Percentiles rank a stretch among this genome's conserved stretches.
These are phyloP conservation scores for Tricladium varicosporioides DNA, from an alignment of 2,329 filamentous ascomycete species.

Conservation along the genomic window DNA sequence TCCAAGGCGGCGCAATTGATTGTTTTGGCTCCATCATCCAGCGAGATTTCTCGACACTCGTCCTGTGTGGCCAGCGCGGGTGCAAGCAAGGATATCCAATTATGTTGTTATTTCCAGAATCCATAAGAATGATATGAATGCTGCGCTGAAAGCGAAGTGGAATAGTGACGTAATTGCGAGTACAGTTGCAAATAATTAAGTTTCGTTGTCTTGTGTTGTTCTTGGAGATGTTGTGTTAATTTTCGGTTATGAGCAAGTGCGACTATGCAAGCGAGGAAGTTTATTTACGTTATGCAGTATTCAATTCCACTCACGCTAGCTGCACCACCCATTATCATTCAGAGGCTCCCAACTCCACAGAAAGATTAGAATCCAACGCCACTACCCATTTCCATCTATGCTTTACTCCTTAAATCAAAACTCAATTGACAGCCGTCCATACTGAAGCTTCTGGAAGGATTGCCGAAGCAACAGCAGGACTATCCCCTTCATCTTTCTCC, in stretches of 20 bases:
- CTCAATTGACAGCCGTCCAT: no score
- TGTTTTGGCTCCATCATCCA: background rate
- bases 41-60: background rate
- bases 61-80: background rate
- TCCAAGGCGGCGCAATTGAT: background rate
- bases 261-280: background rate
- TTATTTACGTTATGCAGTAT: background rate
- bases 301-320: background rate
- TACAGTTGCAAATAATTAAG: background rate
- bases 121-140: background rate
- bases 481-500: background rate
- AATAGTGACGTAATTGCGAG: background rate
- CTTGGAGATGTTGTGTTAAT: background rate
- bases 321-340: no score
- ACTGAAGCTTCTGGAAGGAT: no score
- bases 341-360: no score
- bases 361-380: no score
- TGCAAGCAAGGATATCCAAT: background rate
- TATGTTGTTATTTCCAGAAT: background rate
- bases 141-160: no score
- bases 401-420: no score
- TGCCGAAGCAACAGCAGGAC: background rate
- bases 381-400: no score
- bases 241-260: background rate
- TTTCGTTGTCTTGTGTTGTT: no score